Evolutionary conservation across 1,139 yeast genomes (phyloP).

Genomic region (Suhomyces bribrorum): DNA sequence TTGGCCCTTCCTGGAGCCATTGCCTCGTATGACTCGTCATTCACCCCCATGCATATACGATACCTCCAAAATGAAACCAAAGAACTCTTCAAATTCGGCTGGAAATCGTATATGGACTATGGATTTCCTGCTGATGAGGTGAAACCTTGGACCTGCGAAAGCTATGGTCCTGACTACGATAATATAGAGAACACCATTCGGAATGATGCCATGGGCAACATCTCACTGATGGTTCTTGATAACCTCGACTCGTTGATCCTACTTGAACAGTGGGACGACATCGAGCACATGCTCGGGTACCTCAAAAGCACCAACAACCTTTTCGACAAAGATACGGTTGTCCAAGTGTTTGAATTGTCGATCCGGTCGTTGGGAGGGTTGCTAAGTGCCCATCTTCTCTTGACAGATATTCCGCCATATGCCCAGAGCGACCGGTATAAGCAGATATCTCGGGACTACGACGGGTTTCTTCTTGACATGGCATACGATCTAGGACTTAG

Average conservation of each 20-base stretch:
- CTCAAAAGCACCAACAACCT: constrained; percentile 40
- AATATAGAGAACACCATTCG: constrained; percentile 57
- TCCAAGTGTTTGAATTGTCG: constrained; percentile 85
- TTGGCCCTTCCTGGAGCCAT: too few species aligned
- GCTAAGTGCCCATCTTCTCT: constrained; percentile 70
- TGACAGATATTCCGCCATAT: constrained; percentile 53
- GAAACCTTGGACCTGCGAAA: constrained; percentile 68
- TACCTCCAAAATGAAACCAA: constrained; percentile 52
- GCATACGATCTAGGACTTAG: constrained; percentile 75
- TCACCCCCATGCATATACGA: constrained; percentile 52
- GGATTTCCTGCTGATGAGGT: constrained; percentile 89
- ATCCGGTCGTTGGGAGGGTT: constrained; percentile 81
- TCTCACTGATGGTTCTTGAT: constrained; percentile 75
- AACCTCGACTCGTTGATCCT: constrained; percentile 76
- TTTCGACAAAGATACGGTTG: constrained; percentile 66
- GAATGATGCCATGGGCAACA: constrained; percentile 86
- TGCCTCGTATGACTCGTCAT: constrained; percentile 36
- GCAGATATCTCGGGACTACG: constrained; percentile 43
- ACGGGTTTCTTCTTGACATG: constrained; percentile 65
- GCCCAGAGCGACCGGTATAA: constrained; percentile 12
- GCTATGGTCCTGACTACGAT: constrained; percentile 62
- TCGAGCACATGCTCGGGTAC: constrained; percentile 50
- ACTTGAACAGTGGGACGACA: constrained; percentile 61
- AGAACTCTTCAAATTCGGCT: constrained; percentile 69
- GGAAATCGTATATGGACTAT: constrained; percentile 65